Percentiles rank a stretch among this genome's conserved stretches.
These are phyloP conservation scores for Carex littledalei DNA, from an alignment of 176 grass and related monocot genomes.

Conservation along the genomic window DNA sequence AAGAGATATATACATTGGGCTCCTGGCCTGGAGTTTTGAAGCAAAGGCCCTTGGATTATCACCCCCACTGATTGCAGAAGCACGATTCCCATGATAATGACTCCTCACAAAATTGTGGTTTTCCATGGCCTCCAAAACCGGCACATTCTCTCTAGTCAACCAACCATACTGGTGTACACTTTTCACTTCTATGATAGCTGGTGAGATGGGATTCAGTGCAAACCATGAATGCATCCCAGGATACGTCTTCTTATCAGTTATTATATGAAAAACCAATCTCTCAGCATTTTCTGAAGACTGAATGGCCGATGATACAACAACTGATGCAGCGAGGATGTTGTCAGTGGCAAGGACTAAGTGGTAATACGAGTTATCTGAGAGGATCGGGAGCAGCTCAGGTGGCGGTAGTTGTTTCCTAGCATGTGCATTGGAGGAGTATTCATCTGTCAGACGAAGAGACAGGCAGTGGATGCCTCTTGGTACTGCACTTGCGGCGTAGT, in stretches of 20 bases:
- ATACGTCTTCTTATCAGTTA: slow-evolving; percentile 95
- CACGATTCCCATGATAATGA: slow-evolving; percentile 89
- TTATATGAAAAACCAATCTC: slow-evolving; percentile 86
- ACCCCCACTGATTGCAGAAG: slow-evolving; percentile 44
- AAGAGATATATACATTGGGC: slow-evolving; percentile 88
- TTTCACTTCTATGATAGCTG: slow-evolving; percentile 87
- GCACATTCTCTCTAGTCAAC: slow-evolving; percentile 95
- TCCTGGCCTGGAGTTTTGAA: slow-evolving; percentile 89
- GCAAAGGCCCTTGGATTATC: slow-evolving; percentile 79
- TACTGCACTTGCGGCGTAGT: slow-evolving; percentile 85
- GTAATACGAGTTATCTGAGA: slow-evolving; percentile 76
- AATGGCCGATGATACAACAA: slow-evolving; percentile 76
- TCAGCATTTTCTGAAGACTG: slow-evolving; percentile 51
- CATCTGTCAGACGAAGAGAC: slow-evolving; percentile 88
- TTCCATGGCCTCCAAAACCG: slow-evolving; percentile 87
- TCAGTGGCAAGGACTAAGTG: slow-evolving; percentile 88
- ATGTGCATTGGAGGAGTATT: slow-evolving; percentile 96
- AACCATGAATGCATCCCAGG: slow-evolving; percentile 98
- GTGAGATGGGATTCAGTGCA: slow-evolving; percentile 81
- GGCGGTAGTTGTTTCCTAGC: slow-evolving; percentile 87
- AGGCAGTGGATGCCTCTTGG: slow-evolving; percentile 91
- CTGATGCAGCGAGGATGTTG: slow-evolving; percentile 88
- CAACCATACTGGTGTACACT: slow-evolving; percentile 93
- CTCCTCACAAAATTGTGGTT: slow-evolving; percentile 68
- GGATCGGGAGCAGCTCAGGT: slow-evolving; percentile 80